Percentiles rank a stretch among this genome's conserved stretches.
Conservation (phyloP, 176 grass and related monocot genomes). For the Ananas comosus region DNA sequence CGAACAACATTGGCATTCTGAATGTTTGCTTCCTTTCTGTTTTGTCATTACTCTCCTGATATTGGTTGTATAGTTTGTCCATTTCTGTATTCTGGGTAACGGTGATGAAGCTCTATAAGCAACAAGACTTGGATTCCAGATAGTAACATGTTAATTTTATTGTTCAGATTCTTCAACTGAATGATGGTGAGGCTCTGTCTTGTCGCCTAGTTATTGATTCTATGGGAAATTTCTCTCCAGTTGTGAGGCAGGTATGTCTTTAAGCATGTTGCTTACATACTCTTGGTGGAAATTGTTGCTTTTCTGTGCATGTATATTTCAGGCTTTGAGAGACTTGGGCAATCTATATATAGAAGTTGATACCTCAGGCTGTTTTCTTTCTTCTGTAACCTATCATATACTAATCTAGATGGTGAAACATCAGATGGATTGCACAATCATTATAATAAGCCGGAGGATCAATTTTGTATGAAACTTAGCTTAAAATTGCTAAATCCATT, state of each 20-base stretch:
- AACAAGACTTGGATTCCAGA: slow-evolving; percentile 6
- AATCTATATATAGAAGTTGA: not conserved
- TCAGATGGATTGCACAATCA: too few relatives aligned
- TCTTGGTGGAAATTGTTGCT: not conserved
- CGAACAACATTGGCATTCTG: too few relatives aligned
- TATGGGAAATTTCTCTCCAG: slow-evolving; percentile 98
- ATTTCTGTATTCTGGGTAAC: not conserved
- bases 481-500: too few relatives aligned
- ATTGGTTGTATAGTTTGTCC: not conserved
- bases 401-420: too few relatives aligned
- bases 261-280: not conserved
- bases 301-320: not conserved
- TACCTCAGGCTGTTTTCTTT: not conserved
- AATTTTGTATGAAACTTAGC: too few relatives aligned
- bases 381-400: not conserved
- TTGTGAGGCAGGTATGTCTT: slow-evolving; percentile 65
- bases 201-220: slow-evolving; percentile 67
- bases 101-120: not conserved
- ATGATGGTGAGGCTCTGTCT: slow-evolving; percentile 45
- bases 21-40: too few relatives aligned
- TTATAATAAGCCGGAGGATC: too few relatives aligned
- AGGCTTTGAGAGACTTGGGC: not conserved
- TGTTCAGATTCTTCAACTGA: slow-evolving; percentile 46
- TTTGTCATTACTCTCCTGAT: not conserved
- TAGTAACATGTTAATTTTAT: slow-evolving; percentile 13